phyloP scores from a whole-genome alignment of 768 basidiomycete species.

The Pholiota microspora region DNA sequence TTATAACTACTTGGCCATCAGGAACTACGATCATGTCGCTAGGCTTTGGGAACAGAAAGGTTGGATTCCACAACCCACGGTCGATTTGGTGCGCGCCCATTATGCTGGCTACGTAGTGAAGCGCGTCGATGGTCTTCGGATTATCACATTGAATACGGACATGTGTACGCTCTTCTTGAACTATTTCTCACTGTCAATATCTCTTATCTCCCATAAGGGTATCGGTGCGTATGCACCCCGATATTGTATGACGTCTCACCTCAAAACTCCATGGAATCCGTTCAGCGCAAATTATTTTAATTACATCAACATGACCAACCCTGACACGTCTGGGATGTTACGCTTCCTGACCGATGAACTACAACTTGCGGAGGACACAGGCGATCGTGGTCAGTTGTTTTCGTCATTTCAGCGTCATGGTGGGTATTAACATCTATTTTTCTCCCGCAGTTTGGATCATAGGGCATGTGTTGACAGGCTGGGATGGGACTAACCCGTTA shows the following conservation, averaged over 20 bases:
- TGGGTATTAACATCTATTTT: neutral
- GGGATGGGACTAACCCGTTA: slow-evolving; percentile 72
- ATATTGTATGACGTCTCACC: neutral
- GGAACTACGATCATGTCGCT: slow-evolving; percentile 79
- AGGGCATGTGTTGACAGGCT: slow-evolving; percentile 54
- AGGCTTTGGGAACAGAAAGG: slow-evolving; percentile 66
- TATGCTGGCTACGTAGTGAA: slow-evolving; percentile 74
- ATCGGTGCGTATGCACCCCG: slow-evolving; percentile 24
- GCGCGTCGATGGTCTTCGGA: slow-evolving; percentile 60
- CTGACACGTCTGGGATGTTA: slow-evolving; percentile 74
- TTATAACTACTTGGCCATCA: slow-evolving; percentile 21
- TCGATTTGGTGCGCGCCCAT: slow-evolving; percentile 58
- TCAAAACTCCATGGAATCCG: neutral
- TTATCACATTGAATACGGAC: slow-evolving; percentile 78
- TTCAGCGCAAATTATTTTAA: slow-evolving; percentile 68
- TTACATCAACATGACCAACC: slow-evolving; percentile 69
- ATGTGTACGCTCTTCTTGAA: slow-evolving; percentile 48
- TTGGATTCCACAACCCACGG: slow-evolving; percentile 63
- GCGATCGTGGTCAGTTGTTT: slow-evolving; percentile 57
- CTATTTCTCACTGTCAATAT: neutral
- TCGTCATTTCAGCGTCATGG: slow-evolving; percentile 37
- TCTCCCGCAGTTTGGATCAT: slow-evolving; percentile 25
- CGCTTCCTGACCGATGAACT: slow-evolving; percentile 76
- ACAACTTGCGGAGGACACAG: slow-evolving; percentile 74
- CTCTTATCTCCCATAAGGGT: slow-evolving; percentile 32